Base-by-base conservation (phyloP, 345 rosid species). In the Conringia planisiliqua region DNA sequence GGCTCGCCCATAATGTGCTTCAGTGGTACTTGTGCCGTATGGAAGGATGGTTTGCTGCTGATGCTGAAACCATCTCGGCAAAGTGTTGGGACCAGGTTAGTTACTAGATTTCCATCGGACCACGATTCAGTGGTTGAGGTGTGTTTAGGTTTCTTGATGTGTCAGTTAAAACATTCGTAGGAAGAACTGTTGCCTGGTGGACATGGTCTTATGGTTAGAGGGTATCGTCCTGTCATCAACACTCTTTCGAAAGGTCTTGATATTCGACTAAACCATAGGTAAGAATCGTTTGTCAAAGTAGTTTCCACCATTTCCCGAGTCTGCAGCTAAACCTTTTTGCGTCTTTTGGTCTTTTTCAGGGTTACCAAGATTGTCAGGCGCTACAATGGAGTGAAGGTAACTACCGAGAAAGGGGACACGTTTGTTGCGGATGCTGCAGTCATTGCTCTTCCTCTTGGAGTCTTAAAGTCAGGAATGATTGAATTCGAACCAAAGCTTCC, bases 21-120 rank as follows among this genome's bases (percentile, higher is more conserved):
- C 98, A 95, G 62, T 95, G 98, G 99, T 95, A 95, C 79, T 80
- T 92, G 61, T 90, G 99, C 80, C 89, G 97, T 72, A 95, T 95
- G 98, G 98, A 95, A 83, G 98, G 98, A 35, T 92, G 99, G 98
- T 95, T 95, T 83, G 99, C 98, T 79, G 92, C 99, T 50, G 99
- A 95, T 82, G 90, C 99, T 30, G 98, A 95, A 63, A 90, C 94
- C 40, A 95, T 95, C 64, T 92, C 99, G 2, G 82, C 88, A 27
- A 89, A 83, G 78, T 76, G 87, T 78, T 95, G 99, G 99, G 98
- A 92, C 80, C 82, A 90, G 87, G 98, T 83, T 51, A 80, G 75
- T 51, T 0, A 56, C 44, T 52, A 16, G 9, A 38, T 29, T 26
- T 0, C 5, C 8, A 3, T 47, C 1, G 7, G 1, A 29, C 18